phyloP scores from a whole-genome alignment of 75 land plant species.

The Cunninghamia lanceolata region DNA sequence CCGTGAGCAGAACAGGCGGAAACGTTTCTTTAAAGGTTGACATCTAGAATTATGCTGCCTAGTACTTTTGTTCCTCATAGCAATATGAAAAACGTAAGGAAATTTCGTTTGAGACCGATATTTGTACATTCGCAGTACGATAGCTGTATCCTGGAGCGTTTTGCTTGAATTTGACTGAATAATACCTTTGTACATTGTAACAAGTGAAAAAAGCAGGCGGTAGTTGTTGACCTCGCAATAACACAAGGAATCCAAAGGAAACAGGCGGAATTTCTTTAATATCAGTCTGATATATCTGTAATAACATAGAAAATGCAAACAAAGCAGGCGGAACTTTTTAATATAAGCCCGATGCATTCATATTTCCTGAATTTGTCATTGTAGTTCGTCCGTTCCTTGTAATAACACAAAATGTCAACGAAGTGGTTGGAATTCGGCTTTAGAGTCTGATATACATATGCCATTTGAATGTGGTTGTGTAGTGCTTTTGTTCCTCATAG shows the following conservation, averaged over 20 bases:
- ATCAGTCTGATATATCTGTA: not conserved
- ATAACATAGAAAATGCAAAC: not conserved
- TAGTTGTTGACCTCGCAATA: too few species aligned
- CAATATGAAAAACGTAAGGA: not conserved
- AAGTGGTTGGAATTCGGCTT: not conserved
- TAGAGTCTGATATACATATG: not conserved
- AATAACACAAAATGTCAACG: too few species aligned
- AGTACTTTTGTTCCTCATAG: not conserved
- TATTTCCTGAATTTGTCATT: too few species aligned
- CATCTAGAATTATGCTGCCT: not conserved
- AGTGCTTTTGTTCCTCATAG: not conserved
- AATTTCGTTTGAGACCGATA: not conserved
- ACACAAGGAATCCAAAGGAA: too few species aligned
- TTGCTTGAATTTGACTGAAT: not conserved
- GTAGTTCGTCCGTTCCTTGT: too few species aligned
- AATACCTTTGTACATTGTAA: not conserved
- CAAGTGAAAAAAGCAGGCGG: too few species aligned
- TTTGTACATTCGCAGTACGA: not conserved
- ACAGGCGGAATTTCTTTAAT: not conserved
- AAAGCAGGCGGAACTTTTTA: not conserved
- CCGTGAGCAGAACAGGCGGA: not conserved
- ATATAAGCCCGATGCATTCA: too few species aligned
- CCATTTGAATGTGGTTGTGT: not conserved
- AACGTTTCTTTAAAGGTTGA: not conserved
- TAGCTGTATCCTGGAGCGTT: not conserved